Percentiles rank a stretch among this genome's conserved stretches.
These are phyloP conservation scores for Leishmania braziliensis DNA, from an alignment of 208 protist genomes.

Conservation along the genomic window DNA sequence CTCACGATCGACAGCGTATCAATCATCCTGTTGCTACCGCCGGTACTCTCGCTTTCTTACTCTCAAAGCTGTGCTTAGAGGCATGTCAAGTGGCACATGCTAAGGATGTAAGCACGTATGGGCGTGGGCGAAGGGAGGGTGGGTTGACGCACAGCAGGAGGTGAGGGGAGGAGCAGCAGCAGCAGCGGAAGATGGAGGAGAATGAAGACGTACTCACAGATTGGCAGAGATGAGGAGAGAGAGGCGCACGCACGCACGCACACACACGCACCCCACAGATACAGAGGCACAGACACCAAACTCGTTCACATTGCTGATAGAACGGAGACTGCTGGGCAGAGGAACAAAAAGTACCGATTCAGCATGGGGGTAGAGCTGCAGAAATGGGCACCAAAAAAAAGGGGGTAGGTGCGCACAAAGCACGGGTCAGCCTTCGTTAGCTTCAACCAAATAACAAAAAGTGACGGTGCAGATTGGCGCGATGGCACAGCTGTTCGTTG, in stretches of 20 bases:
- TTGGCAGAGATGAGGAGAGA: neutral
- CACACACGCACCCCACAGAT: neutral
- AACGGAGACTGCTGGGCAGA: neutral
- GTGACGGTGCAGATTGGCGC: neutral
- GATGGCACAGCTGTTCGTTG: neutral
- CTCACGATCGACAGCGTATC: constrained; percentile 94
- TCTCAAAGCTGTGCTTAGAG: neutral
- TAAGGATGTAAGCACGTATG: neutral
- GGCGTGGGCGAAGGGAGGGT: neutral
- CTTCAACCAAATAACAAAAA: neutral
- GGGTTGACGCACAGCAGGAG: neutral
- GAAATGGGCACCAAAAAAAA: neutral
- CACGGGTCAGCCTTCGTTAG: neutral
- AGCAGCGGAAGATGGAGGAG: neutral
- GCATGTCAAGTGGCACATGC: neutral
- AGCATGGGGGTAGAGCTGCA: neutral
- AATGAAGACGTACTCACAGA: neutral
- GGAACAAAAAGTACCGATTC: neutral
- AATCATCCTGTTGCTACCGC: constrained; percentile 76
- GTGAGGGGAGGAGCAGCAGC: neutral
- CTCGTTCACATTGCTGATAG: neutral
- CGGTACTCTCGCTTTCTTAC: neutral
- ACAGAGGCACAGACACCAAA: neutral
- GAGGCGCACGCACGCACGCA: neutral
- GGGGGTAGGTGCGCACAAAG: neutral